Base-by-base conservation (phyloP, 1,139 yeast genomes). In the Geotrichum carabidarum region DNA sequence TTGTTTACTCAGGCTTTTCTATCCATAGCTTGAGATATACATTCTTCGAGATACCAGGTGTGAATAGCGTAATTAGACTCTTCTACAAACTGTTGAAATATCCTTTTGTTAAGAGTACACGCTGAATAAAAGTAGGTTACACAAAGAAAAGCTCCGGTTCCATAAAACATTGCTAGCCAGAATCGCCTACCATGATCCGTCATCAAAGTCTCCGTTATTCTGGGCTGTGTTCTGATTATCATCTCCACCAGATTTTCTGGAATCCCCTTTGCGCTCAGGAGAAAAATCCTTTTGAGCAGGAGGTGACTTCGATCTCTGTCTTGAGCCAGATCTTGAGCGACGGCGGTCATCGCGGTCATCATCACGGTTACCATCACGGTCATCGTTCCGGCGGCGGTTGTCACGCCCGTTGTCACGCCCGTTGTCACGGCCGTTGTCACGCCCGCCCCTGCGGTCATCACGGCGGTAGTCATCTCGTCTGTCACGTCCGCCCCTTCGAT, bases 371-470 rank as follows among this genome's bases (percentile, higher is more conserved):
- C 49, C 42, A 44, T 55, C 44, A 50, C 57, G 45, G 44, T 27
- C 58, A 50, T 59, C 57, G 32, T 61, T 54, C 5, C 41, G 35
- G 44, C 27, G 34, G n/a, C 38, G 44, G 18, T 45, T 36, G 38
- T 42, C 45, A 35, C 43, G 38, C 34, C 51, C 44, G 35, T 48
- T 54, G 15, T 46, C 53, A n/a, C 54, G 48, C 4, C 53, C 43
- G 17, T 44, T 53, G 14, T 57, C 58, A 30, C 56, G 57, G 46
- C 46, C 4, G 27, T 35, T 40, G 44, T 27, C 46, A 27, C 55
- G 54, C 18, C 57, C 48, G 12, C 58, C 61, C 18, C 63, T 52
- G 17, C 62, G 58, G 37, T 58, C 55, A 43, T 42, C 48, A 22
- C 58, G 56, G 27, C 58, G 50, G 40, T 22, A 22, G 38, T 42